Conservation (phyloP, 2,329 filamentous ascomycete species). For the Penicillium sp. region DNA sequence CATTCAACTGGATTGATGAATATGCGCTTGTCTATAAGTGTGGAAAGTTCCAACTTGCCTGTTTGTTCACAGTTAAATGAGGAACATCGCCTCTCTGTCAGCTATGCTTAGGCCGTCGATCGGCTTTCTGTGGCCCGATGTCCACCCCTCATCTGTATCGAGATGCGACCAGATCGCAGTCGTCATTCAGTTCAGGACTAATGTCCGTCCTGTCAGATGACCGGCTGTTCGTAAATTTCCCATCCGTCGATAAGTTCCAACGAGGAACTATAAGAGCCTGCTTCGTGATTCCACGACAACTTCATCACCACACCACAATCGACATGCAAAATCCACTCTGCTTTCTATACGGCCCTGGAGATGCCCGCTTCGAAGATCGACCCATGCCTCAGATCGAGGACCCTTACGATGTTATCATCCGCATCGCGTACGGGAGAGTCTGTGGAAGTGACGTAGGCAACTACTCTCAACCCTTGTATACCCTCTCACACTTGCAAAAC, state of each 20-base stretch:
- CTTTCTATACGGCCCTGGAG: conserved; percentile 43
- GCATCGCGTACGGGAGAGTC: conserved; percentile 49
- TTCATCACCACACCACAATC: not conserved
- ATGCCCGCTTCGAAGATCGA: conserved; percentile 42
- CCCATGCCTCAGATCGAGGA: conserved; percentile 40
- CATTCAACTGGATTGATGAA: not conserved
- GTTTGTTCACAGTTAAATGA: not conserved
- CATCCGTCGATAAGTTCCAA: not conserved
- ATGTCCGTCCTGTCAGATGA: not conserved
- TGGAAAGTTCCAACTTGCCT: no score
- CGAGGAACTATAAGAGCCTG: conserved; percentile 2
- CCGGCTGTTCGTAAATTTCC: not conserved
- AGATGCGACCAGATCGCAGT: not conserved
- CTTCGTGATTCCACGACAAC: not conserved
- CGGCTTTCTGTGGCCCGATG: not conserved
- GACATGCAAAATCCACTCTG: conserved; percentile 44
- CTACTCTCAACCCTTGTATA: not conserved
- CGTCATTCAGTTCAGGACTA: not conserved
- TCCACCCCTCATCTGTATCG: not conserved
- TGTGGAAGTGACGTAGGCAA: conserved; percentile 44
- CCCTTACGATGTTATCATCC: conserved; percentile 46
- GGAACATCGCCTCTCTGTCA: no score
- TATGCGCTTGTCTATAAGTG: not conserved
- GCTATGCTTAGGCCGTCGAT: not conserved
- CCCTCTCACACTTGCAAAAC: not conserved